Conservation (phyloP, 202 grass and related monocot genomes). For the Carex arenaria region DNA sequence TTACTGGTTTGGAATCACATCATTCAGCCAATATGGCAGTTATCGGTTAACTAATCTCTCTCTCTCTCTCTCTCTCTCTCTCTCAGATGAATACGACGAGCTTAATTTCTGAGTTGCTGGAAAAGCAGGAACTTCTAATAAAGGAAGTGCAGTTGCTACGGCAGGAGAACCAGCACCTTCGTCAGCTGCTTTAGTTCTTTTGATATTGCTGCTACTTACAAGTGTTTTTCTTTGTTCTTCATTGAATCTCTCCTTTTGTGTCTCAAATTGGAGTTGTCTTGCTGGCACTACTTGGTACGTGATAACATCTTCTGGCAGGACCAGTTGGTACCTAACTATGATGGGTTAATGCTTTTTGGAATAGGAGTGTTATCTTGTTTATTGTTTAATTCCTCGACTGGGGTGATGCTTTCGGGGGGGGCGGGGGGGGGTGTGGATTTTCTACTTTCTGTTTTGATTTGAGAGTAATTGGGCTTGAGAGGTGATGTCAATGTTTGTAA, state of each 20-base stretch:
- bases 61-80: not conserved
- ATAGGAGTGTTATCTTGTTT: not conserved
- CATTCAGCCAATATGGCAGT: not conserved
- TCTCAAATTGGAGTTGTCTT: not conserved
- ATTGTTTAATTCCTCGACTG: constrained; percentile 1
- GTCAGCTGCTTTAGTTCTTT: constrained; percentile 46
- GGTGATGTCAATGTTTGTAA: not conserved
- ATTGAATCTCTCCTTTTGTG: constrained; percentile 10
- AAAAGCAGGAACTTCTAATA: constrained; percentile 72
- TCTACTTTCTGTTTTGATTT: not conserved
- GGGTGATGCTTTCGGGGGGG: not conserved
- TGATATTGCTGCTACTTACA: not conserved
- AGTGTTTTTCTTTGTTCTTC: constrained; percentile 8
- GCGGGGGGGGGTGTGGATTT: not conserved
- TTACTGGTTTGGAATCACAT: not conserved
- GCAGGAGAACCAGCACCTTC: constrained; percentile 87
- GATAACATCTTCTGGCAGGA: not conserved
- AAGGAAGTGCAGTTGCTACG: constrained; percentile 85
- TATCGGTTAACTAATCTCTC: not conserved
- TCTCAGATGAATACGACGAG: constrained; percentile 62
- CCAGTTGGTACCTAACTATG: not conserved
- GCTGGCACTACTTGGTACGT: not conserved
- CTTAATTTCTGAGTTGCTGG: constrained; percentile 52
- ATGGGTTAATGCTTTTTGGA: not conserved
- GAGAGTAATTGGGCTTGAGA: not conserved